Evolutionary conservation across 495 filamentous ascomycete species (phyloP).

Genomic region (Cairneyella variabilis): DNA sequence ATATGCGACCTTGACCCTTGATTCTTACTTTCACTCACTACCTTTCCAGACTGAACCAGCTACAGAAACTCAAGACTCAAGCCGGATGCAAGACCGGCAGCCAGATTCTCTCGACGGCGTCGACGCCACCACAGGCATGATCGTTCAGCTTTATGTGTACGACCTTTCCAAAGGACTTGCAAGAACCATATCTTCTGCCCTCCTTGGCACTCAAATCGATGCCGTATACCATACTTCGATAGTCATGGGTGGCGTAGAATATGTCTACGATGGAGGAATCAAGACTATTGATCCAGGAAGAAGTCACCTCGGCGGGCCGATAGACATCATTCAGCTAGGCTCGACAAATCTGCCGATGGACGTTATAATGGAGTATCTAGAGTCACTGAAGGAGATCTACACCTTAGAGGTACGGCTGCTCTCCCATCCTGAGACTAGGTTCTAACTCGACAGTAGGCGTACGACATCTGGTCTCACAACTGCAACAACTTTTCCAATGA

Average conservation of each 20-base stretch:
- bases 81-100: background rate
- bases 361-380: slow-evolving; percentile 84
- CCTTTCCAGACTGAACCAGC: background rate
- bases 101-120: background rate
- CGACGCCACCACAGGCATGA: slow-evolving; percentile 51
- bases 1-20: background rate
- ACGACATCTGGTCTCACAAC: slow-evolving; percentile 82
- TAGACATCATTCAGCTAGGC: slow-evolving; percentile 72
- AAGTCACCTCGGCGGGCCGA: slow-evolving; percentile 81
- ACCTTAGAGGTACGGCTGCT: slow-evolving; percentile 61
- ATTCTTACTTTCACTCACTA: background rate
- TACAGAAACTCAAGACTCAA: background rate
- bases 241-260: slow-evolving; percentile 63
- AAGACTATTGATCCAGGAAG: slow-evolving; percentile 73
- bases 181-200: slow-evolving; percentile 38
- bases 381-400: slow-evolving; percentile 77
- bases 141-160: slow-evolving; percentile 88
- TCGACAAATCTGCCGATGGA: slow-evolving; percentile 75
- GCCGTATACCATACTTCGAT: slow-evolving; percentile 45
- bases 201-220: slow-evolving; percentile 61
- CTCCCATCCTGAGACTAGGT: background rate
- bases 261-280: slow-evolving; percentile 62
- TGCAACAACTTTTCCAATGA: slow-evolving; percentile 99
- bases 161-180: slow-evolving; percentile 77
- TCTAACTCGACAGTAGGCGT: no score